Evolutionary conservation across 495 filamentous ascomycete species (phyloP).

Genomic region (Neurospora africana): DNA sequence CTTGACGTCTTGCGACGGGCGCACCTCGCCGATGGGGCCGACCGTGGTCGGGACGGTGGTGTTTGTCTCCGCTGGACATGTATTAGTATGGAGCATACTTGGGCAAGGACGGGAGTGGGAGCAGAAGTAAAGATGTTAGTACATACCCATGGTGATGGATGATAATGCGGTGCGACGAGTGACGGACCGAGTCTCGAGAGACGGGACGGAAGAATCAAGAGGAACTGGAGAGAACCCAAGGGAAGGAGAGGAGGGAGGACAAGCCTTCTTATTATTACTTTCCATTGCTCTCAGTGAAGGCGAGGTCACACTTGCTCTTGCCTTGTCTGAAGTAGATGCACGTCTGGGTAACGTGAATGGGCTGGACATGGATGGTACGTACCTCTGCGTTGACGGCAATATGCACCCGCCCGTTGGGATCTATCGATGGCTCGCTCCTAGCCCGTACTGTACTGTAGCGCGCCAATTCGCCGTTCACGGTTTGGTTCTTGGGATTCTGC

Average conservation of each 20-base stretch:
- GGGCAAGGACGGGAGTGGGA: too few species aligned
- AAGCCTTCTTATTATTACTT: background rate
- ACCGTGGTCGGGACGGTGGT: background rate
- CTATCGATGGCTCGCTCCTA: too few species aligned
- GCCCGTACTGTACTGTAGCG: background rate
- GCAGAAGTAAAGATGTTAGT: too few species aligned
- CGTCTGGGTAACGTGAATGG: background rate
- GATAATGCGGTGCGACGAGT: background rate
- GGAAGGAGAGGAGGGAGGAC: background rate
- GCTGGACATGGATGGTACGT: background rate
- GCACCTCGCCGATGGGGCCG: slow-evolving; percentile 1
- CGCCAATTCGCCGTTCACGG: background rate
- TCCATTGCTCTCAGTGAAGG: background rate
- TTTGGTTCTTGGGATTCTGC: background rate
- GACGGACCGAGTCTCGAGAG: background rate
- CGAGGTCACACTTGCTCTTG: background rate
- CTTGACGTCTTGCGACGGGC: slow-evolving; percentile 1
- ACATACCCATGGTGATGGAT: background rate
- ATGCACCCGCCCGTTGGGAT: background rate
- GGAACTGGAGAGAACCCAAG: background rate
- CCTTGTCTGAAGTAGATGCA: background rate
- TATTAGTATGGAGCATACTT: background rate
- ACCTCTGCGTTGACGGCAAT: background rate
- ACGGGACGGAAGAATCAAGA: background rate
- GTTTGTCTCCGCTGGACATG: background rate